Percentiles rank a stretch among this genome's conserved stretches.
phyloP scores from a whole-genome alignment of 1,139 yeast species.

The Hansenula anomala region DNA sequence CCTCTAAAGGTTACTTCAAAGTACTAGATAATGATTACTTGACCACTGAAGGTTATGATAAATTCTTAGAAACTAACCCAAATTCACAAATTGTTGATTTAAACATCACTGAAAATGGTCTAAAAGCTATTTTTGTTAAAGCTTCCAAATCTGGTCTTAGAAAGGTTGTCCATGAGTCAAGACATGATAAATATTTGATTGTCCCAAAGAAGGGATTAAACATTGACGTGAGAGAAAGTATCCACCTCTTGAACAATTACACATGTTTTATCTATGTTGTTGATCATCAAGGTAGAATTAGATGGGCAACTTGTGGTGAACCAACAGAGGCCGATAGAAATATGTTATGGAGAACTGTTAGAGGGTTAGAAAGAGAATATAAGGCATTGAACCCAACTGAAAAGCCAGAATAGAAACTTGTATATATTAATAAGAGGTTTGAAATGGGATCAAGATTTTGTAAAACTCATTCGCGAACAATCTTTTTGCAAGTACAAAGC shows the following conservation, averaged over 20 bases:
- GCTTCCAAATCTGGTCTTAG: conserved; percentile 43
- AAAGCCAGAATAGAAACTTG: not conserved
- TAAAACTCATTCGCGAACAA: not conserved
- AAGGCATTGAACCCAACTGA: conserved; percentile 8
- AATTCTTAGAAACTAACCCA: conserved; percentile 37
- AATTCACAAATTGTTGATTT: conserved; percentile 68
- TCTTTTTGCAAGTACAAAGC: no score
- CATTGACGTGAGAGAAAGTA: conserved; percentile 50
- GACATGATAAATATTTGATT: conserved; percentile 58
- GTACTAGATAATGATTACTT: conserved; percentile 32
- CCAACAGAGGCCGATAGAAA: conserved; percentile 59
- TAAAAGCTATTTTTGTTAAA: conserved; percentile 61
- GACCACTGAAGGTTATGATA: conserved; percentile 15
- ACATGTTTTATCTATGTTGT: conserved; percentile 82
- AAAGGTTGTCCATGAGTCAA: conserved; percentile 39
- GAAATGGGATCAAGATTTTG: no score
- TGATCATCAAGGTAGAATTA: conserved; percentile 65
- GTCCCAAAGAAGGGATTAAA: conserved; percentile 60
- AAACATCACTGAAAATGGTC: conserved; percentile 65
- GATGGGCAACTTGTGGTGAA: conserved; percentile 93
- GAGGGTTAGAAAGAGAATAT: conserved; percentile 33
- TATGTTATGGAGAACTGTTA: conserved; percentile 64
- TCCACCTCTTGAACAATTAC: conserved; percentile 69
- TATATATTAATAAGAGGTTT: no score
- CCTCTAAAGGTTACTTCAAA: conserved; percentile 57